Conservation (phyloP, 768 basidiomycete genomes). For the Hygrophoropsis aurantiaca region DNA sequence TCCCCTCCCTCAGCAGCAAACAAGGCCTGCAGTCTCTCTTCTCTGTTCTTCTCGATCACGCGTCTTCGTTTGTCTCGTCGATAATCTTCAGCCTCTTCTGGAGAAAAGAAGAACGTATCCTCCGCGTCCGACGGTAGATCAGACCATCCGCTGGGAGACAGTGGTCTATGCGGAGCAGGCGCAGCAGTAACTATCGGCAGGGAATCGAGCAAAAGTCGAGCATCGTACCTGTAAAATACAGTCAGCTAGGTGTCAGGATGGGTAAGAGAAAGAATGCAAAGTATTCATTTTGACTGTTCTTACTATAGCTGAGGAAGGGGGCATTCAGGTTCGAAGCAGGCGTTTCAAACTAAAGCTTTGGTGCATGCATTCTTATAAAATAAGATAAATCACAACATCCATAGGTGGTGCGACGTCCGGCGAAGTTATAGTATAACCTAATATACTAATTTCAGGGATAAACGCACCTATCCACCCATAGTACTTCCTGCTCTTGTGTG, state of each 20-base stretch:
- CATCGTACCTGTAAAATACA: slow-evolving; percentile 64
- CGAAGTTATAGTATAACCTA: neutral
- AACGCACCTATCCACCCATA: slow-evolving; percentile 88
- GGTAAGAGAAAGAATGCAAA: slow-evolving; percentile 16
- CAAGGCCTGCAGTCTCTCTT: slow-evolving; percentile 66
- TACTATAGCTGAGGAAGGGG: no score
- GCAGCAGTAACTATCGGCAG: slow-evolving; percentile 23
- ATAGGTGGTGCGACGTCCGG: neutral
- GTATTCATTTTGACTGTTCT: slow-evolving; percentile 6
- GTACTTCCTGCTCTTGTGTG: slow-evolving; percentile 18
- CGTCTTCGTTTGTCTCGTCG: slow-evolving; percentile 66
- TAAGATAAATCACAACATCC: slow-evolving; percentile 10
- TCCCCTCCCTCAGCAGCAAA: slow-evolving; percentile 41
- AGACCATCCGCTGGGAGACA: slow-evolving; percentile 71
- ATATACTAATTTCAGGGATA: slow-evolving; percentile 15
- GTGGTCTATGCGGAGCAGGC: slow-evolving; percentile 11
- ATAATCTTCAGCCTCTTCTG: slow-evolving; percentile 65
- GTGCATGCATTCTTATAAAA: slow-evolving; percentile 6
- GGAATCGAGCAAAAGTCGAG: slow-evolving; percentile 68
- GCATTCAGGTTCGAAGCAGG: no score
- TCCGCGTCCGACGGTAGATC: slow-evolving; percentile 84
- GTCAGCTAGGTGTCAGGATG: slow-evolving; percentile 18
- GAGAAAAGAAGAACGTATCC: slow-evolving; percentile 79
- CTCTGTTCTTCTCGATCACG: slow-evolving; percentile 55
- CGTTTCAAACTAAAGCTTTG: neutral